Base-by-base conservation (phyloP, 2,329 filamentous ascomycete species). In the Microcyclospora pomicola region DNA sequence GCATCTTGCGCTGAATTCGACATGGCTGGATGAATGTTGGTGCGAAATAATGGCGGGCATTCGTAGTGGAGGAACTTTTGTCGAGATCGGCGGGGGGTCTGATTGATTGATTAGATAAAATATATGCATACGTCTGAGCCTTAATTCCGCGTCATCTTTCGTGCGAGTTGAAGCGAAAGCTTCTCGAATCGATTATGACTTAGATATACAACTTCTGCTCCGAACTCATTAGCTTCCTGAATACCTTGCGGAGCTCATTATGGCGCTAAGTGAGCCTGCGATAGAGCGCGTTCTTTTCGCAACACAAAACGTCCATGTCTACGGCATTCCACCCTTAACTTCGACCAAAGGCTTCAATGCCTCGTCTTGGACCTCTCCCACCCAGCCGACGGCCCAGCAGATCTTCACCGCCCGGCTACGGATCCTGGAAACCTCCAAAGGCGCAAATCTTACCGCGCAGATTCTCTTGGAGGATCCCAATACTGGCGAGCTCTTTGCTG, bases 381-480 rank as follows among this genome's bases (percentile, higher is more conserved):
- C 65, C 42, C 72, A 75, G 42, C 69, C 72, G 46, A 71, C 74
- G 49, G 67, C 67, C 30, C 75, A 78, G 29, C 77, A 84, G 56
- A 92, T 93, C 63, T 92, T 93, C 66, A 88, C 83, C 35, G 82
- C 80, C 32, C 80, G 84, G 34, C 63, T 91, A 38, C 82, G 85
- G 45, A 46, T 61, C 24, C 41, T 60, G 33, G 58, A 62, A 34
- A 58, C 53, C 14, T 57, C 56, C 1, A 36, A 50, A 30, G 42
- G 49, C 3, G 35, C 36, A 19, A 38, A 45, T 38, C 51, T 49
- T 38, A 49, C 42, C 37, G 43, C 40, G 59, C 82, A 86, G 54
- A 71, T 91, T 45, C 67, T 91, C 19, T 74, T 94, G 34, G 84
- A 93, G 56, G 84, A 93, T 57, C 64, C 77, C 3, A 67, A 68